Evolutionary conservation across 148 eudicot species (phyloP), one percentile per base, ranked within the genome.

Genomic region (Limonium bicolor): DNA sequence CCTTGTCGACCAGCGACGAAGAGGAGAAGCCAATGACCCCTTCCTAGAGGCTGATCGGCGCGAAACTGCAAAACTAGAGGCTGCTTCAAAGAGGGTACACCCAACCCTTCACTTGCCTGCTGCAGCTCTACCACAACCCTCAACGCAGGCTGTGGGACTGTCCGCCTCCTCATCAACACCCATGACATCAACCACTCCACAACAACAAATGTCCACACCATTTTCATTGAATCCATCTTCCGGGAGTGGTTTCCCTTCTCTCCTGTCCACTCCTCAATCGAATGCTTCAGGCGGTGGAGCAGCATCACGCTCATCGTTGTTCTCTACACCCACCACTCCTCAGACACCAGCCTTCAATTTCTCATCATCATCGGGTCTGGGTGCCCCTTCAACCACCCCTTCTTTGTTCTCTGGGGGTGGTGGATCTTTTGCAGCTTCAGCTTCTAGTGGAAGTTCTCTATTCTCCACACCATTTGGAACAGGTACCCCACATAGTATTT

Each of bases 31-130:
- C 11, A 71, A 60, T 50, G 79, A 90, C 63, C 97, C 97, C 3
- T 90, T 90, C 63, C 72, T 84, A 20, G 97, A 90, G 65, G 97
- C 97, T 32, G 95, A 90, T 71, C 64, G 97, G 24, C 72, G 97
- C 44, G 95, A 84, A 59, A 67, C 73, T 11, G 95, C 97, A 35
- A 80, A 82, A 65, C 87, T 65, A 62, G 93, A 80, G 66, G 97
- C 97, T 36, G 97, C 95, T 43, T 84, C 97, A 37, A 69, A 66
- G 54, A 76, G 95, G 64, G 81, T 76, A 19, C 99, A 90, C 48
- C 95, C 95, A 27, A 80, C 93, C 42, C 46, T 72, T 58, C 87
- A 90, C 63, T 60, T 85, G 57, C 93, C 95, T 34, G 64, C 82
- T 25, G 53, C 51, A 53, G 64, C 82, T 25, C 53, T 54, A 53